Evolutionary conservation across 306 rosid genomes (phyloP).

Genomic region (Arachis hypogaea): DNA sequence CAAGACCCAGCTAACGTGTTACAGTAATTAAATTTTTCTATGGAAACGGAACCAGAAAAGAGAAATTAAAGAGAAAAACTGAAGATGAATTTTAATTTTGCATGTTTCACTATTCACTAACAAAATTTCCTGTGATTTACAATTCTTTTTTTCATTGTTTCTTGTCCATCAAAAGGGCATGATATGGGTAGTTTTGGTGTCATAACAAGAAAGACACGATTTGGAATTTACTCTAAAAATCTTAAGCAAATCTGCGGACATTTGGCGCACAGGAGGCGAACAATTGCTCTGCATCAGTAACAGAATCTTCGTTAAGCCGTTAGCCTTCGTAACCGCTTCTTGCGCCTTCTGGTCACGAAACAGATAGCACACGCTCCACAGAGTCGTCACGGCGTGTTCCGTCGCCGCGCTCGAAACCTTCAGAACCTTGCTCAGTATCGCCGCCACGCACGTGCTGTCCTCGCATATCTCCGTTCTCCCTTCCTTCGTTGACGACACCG

Average conservation of each 20-base stretch:
- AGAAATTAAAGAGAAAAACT: neutral
- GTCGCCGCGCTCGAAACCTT: conserved; percentile 74
- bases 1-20: neutral
- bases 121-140: conserved; percentile 76
- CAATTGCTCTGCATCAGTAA: conserved; percentile 94
- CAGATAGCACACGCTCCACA: conserved; percentile 87
- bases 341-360: conserved; percentile 72
- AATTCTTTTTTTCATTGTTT: neutral
- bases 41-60: neutral
- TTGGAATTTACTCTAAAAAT: conserved; percentile 72
- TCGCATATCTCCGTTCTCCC: conserved; percentile 74
- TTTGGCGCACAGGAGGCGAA: conserved; percentile 66
- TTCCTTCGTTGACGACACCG: conserved; percentile 73
- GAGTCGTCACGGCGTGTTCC: conserved; percentile 82
- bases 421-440: conserved; percentile 65
- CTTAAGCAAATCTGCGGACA: conserved; percentile 84
- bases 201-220: conserved; percentile 70
- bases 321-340: conserved; percentile 68
- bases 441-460: conserved; percentile 55
- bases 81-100: conserved; percentile 40
- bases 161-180: conserved; percentile 70
- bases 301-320: conserved; percentile 82
- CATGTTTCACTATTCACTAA: conserved; percentile 51
- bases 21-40: no score
- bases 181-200: conserved; percentile 85